Percentiles rank a stretch among this genome's conserved stretches.
These are phyloP conservation scores for Alternaria alternata DNA, from an alignment of 2,329 filamentous ascomycete species.

Conservation along the genomic window DNA sequence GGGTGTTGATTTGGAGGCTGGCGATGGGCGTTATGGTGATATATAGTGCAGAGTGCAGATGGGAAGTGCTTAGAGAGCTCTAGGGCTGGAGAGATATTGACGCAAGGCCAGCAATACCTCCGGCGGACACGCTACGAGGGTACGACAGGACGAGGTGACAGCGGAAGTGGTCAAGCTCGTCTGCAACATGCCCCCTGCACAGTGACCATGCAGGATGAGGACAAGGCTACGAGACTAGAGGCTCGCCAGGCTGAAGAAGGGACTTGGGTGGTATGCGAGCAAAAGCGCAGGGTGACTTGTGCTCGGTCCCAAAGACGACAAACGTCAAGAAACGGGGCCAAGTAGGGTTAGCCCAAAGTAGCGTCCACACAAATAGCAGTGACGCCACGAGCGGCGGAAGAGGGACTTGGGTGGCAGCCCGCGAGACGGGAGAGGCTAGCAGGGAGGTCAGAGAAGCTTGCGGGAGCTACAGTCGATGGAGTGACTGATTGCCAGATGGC, in stretches of 20 bases:
- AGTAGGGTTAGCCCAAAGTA: slow-evolving; percentile 34
- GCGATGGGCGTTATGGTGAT: slow-evolving; percentile 44
- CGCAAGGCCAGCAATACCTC: slow-evolving; percentile 33
- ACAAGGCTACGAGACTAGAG: slow-evolving; percentile 48
- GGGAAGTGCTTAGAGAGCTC: slow-evolving; percentile 42
- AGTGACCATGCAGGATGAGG: slow-evolving; percentile 46
- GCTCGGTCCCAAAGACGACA: slow-evolving; percentile 43
- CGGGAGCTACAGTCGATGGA: slow-evolving; percentile 49
- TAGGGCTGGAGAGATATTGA: slow-evolving; percentile 44
- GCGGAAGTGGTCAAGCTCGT: slow-evolving; percentile 46
- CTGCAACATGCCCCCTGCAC: slow-evolving; percentile 47
- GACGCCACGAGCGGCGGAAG: slow-evolving; percentile 44
- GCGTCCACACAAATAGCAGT: slow-evolving; percentile 48
- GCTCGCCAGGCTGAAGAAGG: slow-evolving; percentile 34
- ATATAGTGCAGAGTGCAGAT: slow-evolving; percentile 44
- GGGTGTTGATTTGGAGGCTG: slow-evolving; percentile 38
- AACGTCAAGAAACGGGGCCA: slow-evolving; percentile 41
- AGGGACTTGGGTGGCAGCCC: slow-evolving; percentile 42
- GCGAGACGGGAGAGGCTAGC: slow-evolving; percentile 49
- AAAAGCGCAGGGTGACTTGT: slow-evolving; percentile 48
- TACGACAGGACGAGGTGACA: slow-evolving; percentile 43
- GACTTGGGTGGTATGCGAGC: slow-evolving; percentile 43
- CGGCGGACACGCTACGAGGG: slow-evolving; percentile 36
- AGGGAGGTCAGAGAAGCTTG: slow-evolving; percentile 43
- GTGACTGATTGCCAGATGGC: slow-evolving; percentile 45